phyloP scores from a whole-genome alignment of 2,329 filamentous ascomycete species.

The Dothidotthia symphoricarpi region DNA sequence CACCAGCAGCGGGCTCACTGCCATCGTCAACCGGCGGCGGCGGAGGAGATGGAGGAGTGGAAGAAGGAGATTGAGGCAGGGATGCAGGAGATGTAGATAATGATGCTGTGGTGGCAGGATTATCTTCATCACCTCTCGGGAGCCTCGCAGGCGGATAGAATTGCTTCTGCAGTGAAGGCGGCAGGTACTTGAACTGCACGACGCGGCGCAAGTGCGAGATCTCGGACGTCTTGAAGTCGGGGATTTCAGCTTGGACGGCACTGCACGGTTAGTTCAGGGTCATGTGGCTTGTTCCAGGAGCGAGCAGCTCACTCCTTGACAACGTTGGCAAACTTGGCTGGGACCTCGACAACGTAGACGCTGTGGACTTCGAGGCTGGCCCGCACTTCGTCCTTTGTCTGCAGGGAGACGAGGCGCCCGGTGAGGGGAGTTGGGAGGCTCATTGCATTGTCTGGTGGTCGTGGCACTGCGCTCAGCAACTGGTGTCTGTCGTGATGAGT shows the following conservation, averaged over 20 bases:
- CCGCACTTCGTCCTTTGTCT: constrained; percentile 52
- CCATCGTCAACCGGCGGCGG: constrained; percentile 3
- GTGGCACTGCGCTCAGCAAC: constrained; percentile 2
- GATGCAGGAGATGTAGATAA: constrained; percentile 27
- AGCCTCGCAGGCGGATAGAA: constrained; percentile 35
- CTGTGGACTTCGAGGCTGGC: constrained; percentile 55
- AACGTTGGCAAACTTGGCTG: constrained; percentile 68
- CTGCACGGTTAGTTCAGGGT: constrained; percentile 35
- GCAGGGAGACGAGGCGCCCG: constrained; percentile 41
- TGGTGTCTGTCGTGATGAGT: constrained; percentile 5
- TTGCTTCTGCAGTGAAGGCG: constrained; percentile 55
- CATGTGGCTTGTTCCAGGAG: constrained; percentile 8
- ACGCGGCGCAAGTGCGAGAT: constrained; percentile 68
- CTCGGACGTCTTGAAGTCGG: constrained; percentile 45
- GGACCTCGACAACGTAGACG: constrained; percentile 70
- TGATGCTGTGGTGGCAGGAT: constrained; percentile 26
- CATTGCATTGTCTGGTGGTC: constrained; percentile 24
- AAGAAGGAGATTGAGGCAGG: constrained; percentile 11
- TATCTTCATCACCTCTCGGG: constrained; percentile 37
- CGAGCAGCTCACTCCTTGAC: constrained; percentile 64
- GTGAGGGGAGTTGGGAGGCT: constrained; percentile 17
- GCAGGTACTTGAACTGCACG: constrained; percentile 68
- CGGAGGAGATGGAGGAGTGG: constrained; percentile 5
- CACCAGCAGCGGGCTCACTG: constrained; percentile 14
- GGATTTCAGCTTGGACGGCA: constrained; percentile 47